Evolutionary conservation across 179 eudicot genomes (phyloP), one percentile per base, ranked within the genome.

Genomic region (Silene coronaria): DNA sequence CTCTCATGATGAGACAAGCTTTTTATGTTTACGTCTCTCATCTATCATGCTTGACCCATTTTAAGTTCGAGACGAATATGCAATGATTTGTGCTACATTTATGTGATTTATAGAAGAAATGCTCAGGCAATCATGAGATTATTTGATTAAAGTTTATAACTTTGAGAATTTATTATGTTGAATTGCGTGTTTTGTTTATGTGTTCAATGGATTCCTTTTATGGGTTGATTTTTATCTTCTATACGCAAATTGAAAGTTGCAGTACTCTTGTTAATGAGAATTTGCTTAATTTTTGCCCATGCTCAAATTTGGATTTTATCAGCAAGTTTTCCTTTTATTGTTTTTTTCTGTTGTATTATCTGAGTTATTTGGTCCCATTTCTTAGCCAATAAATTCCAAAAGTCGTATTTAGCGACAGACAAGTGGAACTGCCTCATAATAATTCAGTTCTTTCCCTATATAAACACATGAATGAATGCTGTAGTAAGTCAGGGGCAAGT

Each of bases 301-400:
- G 62, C 74, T 2, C 14, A 23, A 28, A 16, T 48, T 71, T 51
- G 62, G n/a, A 70, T 70, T 14, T 14, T 48, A 19, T 22, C 21
- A 23, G 57, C 72, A 69, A 68, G 53, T n/a, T 64, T 26, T 6
- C 30, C 1, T 51, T 10, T n/a, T n/a, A n/a, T n/a, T 65, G 27
- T 26, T 23, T 0, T 65, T 10, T 22, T 34, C 2, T 48, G 32
- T 30, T 71, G 46, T 16, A 24, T 26, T 2, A 13, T 70, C 21
- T 38, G 9, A 57, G 51, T 58, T 46, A 27, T 36, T 24, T 36
- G 82, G 78, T 4, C 74, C 78, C 82, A 79, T 74, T 46, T 26
- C 16, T 59, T n/a, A 30, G 46, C 55, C 67, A 60, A 57, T 71
- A 28, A 53, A 38, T 27, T 74, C 24, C 70, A 72, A 32, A 51